Base-by-base conservation (phyloP, 208 protist species). In the Trypanosoma melophagium region DNA sequence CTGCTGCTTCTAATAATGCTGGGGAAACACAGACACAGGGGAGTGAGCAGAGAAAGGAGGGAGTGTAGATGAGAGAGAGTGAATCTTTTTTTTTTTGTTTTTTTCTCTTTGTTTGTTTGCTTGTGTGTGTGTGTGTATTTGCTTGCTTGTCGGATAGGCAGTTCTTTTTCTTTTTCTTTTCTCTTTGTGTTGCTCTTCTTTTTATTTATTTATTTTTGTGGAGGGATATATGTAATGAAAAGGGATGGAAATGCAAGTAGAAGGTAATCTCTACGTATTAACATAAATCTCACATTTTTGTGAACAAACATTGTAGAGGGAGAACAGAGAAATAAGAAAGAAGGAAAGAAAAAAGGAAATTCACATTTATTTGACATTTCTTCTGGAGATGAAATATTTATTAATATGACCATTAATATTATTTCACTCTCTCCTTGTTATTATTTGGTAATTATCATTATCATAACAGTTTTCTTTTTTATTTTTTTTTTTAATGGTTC, bases 131-230 rank as follows among this genome's bases (percentile, higher is more conserved):
- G n/a, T n/a, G n/a, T n/a, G n/a, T n/a, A n/a, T n/a, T n/a, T n/a
- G n/a, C n/a, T n/a, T n/a, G n/a, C n/a, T n/a, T n/a, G 47, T 38
- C 24, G 3, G 4, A 68, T 0, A 0, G n/a, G 25, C 14, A 28
- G 52, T 31, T n/a, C 17, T 58, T 49, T 53, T 60, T 53, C 68
- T 58, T 66, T 73, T 22, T 25, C 28, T 66, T 73, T 35, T 66
- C 28, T 35, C 5, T 5, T 35, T 35, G 28, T 35, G n/a, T n/a
- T n/a, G n/a, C n/a, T n/a, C n/a, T n/a, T n/a, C n/a, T 65, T 57
- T 66, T 54, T 51, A 13, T 56, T 21, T 56, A 24, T 56, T 21
- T 56, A 24, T 56, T 5, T 28, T 5, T 56, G 51, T 17, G 22
- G 51, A 10, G n/a, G n/a, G n/a, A n/a, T n/a, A n/a, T n/a, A n/a